Base-by-base conservation (phyloP, 164 flowering plant species). In the Umbellularia californica region DNA sequence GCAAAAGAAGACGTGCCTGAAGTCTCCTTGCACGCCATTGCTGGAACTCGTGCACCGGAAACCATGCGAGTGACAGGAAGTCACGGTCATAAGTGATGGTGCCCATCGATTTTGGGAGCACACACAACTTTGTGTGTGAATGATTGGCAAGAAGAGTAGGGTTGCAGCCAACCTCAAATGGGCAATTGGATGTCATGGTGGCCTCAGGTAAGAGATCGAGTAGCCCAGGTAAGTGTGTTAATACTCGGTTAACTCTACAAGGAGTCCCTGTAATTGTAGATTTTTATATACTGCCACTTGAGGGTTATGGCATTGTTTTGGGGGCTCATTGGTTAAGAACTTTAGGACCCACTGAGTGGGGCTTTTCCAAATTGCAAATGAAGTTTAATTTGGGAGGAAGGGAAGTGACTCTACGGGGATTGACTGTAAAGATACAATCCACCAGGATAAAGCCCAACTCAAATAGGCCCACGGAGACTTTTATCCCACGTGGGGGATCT, bases 291-390 rank as follows among this genome's bases (percentile, higher is more conserved):
- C 25, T 72, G 13, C 68, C 69, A 5, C 24, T 62, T 4, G 51
- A 20, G 20, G 7, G 68, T 3, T n/a, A 15, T 72, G 28, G 64
- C 63, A 50, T 72, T 33, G 35, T 35, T 23, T 1, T 5, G 50
- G n/a, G 50, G 22, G 65, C 75, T 17, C 68, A 63, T 12, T 72
- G 75, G 75, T 33, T 72, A 27, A 63, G 75, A 12, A 63, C 58
- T 4, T 35, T 41, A 6, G 68, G 75, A 2, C 75, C 25, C 14
- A 72, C 35, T 62, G 20, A 13, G 22, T n/a, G 25, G 70, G 55
- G n/a, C 9, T 69, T 69, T n/a, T 47, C 55, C 5, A 7, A 69
- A 20, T 12, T 72, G n/a, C 30, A 33, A 41, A 72, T 72, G 75
- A 30, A 20, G 55, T 72, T 62, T 19, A 20, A 20, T 19, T 4